Conservation (phyloP, 139 green algal genomes). For the Closterium sp. region DNA sequence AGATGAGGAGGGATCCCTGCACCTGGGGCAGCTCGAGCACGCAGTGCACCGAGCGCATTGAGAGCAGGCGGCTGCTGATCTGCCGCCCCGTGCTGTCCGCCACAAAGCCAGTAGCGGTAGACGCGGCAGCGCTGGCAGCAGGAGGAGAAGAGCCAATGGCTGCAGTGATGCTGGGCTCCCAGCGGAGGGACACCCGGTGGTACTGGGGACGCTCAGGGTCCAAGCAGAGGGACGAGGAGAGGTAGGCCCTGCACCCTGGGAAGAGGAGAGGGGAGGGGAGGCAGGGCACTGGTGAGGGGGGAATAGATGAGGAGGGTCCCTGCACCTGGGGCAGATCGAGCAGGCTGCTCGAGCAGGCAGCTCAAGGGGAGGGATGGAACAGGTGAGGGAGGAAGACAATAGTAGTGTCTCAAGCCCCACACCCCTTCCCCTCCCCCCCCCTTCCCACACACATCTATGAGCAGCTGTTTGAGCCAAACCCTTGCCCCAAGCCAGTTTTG, state of each 20-base stretch:
- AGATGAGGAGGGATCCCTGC: conserved; percentile 36
- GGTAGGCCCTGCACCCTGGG: conserved; percentile 66
- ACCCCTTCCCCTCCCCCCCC: too few species aligned
- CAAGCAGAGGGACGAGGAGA: conserved; percentile 63
- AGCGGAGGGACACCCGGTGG: conserved; percentile 74
- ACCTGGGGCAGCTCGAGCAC: conserved; percentile 71
- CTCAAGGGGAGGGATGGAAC: conserved; percentile 48
- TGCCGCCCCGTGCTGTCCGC: conserved; percentile 87
- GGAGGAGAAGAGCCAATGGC: not conserved
- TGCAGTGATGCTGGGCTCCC: conserved; percentile 37
- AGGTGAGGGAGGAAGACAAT: not conserved
- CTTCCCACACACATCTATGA: too few species aligned
- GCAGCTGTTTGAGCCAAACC: too few species aligned
- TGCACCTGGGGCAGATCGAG: conserved; percentile 66
- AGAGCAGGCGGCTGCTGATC: conserved; percentile 87
- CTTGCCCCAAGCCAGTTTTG: too few species aligned
- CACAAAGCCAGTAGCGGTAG: conserved; percentile 51
- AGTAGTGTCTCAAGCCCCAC: too few species aligned
- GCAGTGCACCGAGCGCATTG: conserved; percentile 66
- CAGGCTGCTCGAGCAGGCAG: conserved; percentile 75
- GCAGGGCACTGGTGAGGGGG: not conserved
- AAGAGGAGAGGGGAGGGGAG: conserved; percentile 32
- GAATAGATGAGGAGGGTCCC: conserved; percentile 42
- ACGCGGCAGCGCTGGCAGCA: too few species aligned
- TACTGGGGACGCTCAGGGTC: conserved; percentile 93